Evolutionary conservation across 495 filamentous ascomycete species (phyloP).

Genomic region (Tuber magnatum): DNA sequence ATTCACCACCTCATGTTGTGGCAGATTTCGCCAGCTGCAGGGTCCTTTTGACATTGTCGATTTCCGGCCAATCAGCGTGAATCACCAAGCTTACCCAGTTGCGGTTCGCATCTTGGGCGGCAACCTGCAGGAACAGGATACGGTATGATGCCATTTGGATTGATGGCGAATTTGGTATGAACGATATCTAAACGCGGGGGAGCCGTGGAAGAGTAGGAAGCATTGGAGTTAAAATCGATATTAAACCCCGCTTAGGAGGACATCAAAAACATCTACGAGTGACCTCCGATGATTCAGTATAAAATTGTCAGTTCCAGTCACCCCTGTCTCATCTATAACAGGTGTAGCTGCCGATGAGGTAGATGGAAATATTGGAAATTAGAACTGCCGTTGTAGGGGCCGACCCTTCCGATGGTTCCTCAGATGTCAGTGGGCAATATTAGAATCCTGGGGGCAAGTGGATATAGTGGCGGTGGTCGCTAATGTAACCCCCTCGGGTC

Average conservation of each 20-base stretch:
- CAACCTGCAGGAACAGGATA: conserved; percentile 1
- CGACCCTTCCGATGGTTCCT: background rate
- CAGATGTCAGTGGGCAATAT: background rate
- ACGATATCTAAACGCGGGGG: background rate
- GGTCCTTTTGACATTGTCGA: background rate
- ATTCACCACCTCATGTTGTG: background rate
- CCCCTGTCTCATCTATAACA: background rate
- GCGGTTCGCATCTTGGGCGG: background rate
- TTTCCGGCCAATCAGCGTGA: background rate
- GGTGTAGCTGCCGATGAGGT: background rate
- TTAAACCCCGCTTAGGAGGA: background rate
- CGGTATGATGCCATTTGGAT: background rate
- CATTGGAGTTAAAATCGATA: background rate
- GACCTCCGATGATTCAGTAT: background rate
- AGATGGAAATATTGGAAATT: background rate
- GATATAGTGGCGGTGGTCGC: background rate
- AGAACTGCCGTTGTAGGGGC: background rate
- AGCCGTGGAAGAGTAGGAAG: background rate
- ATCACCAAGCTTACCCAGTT: background rate
- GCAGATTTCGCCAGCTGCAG: background rate
- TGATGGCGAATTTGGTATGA: background rate
- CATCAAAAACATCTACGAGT: background rate
- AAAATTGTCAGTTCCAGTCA: background rate
- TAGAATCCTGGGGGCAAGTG: background rate
- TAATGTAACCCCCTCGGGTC: background rate